Percentiles rank a stretch among this genome's conserved stretches.
Conservation (phyloP, 305 asterid genomes). For the Fraxinus velutina region DNA sequence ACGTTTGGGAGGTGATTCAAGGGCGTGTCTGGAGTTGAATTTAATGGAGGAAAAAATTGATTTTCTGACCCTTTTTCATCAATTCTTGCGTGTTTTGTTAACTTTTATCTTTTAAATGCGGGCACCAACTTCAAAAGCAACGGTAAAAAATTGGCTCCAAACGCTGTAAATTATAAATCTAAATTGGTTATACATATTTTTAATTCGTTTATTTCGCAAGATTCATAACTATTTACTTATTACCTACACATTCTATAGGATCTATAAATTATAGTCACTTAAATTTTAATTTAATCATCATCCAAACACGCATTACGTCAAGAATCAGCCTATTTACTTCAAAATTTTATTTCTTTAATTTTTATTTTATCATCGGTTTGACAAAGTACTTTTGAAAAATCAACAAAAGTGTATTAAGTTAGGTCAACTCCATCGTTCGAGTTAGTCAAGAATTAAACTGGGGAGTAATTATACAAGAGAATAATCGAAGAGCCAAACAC, state of each 20-base stretch:
- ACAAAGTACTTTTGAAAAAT: background rate
- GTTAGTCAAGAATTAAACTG: background rate
- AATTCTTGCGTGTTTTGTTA: no score
- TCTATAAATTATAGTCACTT: background rate
- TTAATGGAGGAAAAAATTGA: no score
- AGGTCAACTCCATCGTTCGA: background rate
- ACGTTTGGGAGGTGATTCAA: background rate
- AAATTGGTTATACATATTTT: no score
- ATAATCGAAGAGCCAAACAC: constrained; percentile 49
- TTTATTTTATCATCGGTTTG: background rate
- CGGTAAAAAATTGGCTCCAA: no score
- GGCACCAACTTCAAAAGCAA: no score
- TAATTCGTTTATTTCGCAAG: background rate
- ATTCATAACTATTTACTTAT: no score
- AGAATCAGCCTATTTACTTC: background rate
- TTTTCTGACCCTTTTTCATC: no score
- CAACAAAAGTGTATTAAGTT: background rate
- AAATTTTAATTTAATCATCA: background rate
- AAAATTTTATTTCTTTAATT: background rate
- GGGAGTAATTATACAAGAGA: constrained; percentile 1
- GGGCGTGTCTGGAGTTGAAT: no score
- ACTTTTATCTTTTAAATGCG: no score
- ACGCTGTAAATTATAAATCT: background rate
- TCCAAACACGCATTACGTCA: background rate
- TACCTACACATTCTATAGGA: no score